Conservation (phyloP, 1,284 basidiomycete species). For the Ustilago loliicola region DNA sequence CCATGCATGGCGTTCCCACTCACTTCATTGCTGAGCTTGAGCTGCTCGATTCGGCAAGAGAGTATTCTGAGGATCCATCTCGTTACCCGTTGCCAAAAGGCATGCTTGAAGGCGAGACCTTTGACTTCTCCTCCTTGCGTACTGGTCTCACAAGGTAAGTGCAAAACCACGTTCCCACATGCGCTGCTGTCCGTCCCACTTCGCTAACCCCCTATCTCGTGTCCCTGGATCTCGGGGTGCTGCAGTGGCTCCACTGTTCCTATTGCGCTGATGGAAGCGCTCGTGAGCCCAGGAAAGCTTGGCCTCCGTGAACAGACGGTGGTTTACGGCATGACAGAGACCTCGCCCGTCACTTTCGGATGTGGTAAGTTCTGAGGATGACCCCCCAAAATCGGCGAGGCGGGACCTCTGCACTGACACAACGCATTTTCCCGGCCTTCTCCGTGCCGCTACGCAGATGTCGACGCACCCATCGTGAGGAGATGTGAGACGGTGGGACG, state of each 20-base stretch:
- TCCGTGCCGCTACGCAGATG: slow-evolving; percentile 24
- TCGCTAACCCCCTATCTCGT: slow-evolving; percentile 1
- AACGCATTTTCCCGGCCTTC: not conserved
- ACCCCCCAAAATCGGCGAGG: not conserved
- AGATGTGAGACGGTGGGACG: slow-evolving; percentile 84
- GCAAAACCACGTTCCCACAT: not conserved
- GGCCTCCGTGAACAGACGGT: slow-evolving; percentile 77
- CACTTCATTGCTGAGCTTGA: slow-evolving; percentile 78
- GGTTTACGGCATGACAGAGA: slow-evolving; percentile 71
- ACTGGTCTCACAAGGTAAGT: slow-evolving; percentile 78
- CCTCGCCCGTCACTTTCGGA: slow-evolving; percentile 84
- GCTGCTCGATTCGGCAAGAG: slow-evolving; percentile 75
- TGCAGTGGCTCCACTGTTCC: slow-evolving; percentile 81
- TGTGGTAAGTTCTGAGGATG: slow-evolving; percentile 41
- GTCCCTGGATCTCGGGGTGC: not conserved
- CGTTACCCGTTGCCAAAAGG: slow-evolving; percentile 32
- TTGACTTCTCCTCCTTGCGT: slow-evolving; percentile 71
- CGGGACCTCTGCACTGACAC: not conserved
- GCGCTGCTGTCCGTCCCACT: not conserved
- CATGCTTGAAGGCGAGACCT: slow-evolving; percentile 40
- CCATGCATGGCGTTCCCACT: slow-evolving; percentile 85
- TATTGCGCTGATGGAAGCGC: slow-evolving; percentile 78
- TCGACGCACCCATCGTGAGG: slow-evolving; percentile 77
- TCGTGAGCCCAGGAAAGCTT: slow-evolving; percentile 72
- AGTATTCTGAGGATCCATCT: slow-evolving; percentile 30